phyloP scores from a whole-genome alignment of 257 asterid species.

The Solanum dulcamara region DNA sequence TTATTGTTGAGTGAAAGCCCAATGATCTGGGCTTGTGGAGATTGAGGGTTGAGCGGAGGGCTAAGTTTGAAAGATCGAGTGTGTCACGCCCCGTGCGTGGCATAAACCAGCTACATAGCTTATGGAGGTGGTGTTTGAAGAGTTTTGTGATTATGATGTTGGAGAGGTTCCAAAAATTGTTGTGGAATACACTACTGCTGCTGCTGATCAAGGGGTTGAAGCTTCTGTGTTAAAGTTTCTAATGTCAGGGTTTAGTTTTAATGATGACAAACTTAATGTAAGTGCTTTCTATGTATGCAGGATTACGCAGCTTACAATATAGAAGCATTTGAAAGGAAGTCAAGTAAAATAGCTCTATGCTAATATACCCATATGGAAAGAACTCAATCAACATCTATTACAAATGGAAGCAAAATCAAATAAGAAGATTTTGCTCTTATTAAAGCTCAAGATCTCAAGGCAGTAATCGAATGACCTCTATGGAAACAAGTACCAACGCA shows the following conservation, averaged over 20 bases:
- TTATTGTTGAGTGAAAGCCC: slow-evolving; percentile 49
- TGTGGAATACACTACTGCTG: slow-evolving; percentile 47
- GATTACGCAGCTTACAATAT: neutral
- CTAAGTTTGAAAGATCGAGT: slow-evolving; percentile 10
- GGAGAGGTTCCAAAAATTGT: slow-evolving; percentile 46
- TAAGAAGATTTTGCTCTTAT: no score
- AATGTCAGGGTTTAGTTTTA: neutral
- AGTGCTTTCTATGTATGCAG: neutral
- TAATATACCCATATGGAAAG: neutral
- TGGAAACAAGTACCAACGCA: neutral
- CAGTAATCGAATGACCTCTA: neutral
- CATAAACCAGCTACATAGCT: slow-evolving; percentile 61
- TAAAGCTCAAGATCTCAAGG: neutral
- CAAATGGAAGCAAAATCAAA: neutral
- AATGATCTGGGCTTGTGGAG: slow-evolving; percentile 49
- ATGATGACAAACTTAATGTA: neutral
- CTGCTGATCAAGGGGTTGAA: slow-evolving; percentile 3
- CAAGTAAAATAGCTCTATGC: neutral
- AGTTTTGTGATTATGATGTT: slow-evolving; percentile 66
- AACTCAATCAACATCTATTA: neutral
- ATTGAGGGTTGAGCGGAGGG: slow-evolving; percentile 50
- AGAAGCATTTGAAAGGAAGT: neutral
- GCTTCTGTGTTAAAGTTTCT: slow-evolving; percentile 24
- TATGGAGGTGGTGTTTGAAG: slow-evolving; percentile 39
- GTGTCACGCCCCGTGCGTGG: slow-evolving; percentile 20